Base-by-base conservation (phyloP, 495 filamentous ascomycete genomes). In the Penicillium argentinense region DNA sequence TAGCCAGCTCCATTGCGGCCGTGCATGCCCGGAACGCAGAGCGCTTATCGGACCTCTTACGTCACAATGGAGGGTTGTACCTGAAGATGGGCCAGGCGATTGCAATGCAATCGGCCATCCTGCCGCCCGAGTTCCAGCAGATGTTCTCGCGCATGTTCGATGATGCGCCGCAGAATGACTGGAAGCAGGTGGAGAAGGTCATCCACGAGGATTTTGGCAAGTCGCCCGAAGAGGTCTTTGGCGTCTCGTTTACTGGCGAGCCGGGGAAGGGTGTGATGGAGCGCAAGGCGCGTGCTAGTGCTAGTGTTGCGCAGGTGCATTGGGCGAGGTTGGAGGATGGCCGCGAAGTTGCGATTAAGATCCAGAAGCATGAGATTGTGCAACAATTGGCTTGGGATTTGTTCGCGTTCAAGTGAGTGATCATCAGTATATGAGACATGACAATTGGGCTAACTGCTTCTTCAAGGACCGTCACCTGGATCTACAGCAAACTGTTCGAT, bases 91-190 rank as follows among this genome's bases (percentile, higher is more conserved):
- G 93, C 2, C 93, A 98, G 75, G 93, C 93, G 5, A 91, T 98
- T 45, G 93, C 92, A 17, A 98, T 97, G 93, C 93, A 98, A 73
- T 90, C 86, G 41, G 92, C 91, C 2, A 82, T 97, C 29, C 65
- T 98, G 39, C 93, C 93, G 9, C 87, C 89, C 5, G 89, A 96
- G 64, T 97, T 97, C 59, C 90, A 95, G 74, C 79, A 81, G 49
- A 96, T 96, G 89, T 98, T 98, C 60, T 75, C 86, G 26, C 79
- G 84, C 47, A 96, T 98, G 89, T 98, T 98, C 65, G 93, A 97
- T 57, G 93, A 98, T 74, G 95, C 93, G 40, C 90, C 91, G 18
- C 91, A 96, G 76, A 95, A 96, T 61, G 72, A 72, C n/a, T 96
- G 88, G 90, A 76, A 76, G 59, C 86, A 89, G n/a, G 85, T 95